Base-by-base conservation (phyloP, 148 eudicot species). In the Pouteria glomerata region DNA sequence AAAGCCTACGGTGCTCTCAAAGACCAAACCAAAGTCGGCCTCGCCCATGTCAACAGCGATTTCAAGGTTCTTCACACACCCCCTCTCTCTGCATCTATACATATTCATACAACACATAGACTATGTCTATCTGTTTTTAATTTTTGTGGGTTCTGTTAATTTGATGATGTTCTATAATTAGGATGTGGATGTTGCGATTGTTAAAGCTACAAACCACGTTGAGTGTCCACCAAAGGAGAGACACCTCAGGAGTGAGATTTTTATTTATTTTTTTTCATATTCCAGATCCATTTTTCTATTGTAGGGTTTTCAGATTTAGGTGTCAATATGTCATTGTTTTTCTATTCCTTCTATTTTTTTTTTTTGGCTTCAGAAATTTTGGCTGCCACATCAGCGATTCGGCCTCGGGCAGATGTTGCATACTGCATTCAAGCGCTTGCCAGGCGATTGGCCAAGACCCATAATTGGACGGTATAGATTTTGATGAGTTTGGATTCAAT, bases 171-270 rank as follows among this genome's bases (percentile, higher is more conserved):
- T 68, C 35, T 65, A 44, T 77, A 73, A 45, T 73, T 83, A 95
- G 99, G 99, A 92, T 79, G 86, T 95, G 70, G 99, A 95, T 78
- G 91, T 95, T 33, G 97, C 99, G 73, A 85, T 92, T 76, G 96
- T 95, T 31, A 95, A 95, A 80, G 97, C 99, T 21, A 95, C 99
- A 35, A 95, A 95, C 80, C 99, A 95, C 67, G 99, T 89, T 2
- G 99, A 91, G 76, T 77, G 84, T 61, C 99, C 99, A 30, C 99
- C 99, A 2, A 95, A 95, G 79, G 99, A 92, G 61, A 80, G 99
- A 63, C 97, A 95, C 74, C 77, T 95, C 52, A 88, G 96, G 76
- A 95, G 99, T 95, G 77, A 86, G 96, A 81, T 34, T 11, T 57
- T 19, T 59, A 3, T 57, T 41, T n/a, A 3, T 61, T 33, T 27